These are phyloP conservation scores for Cutaneotrichosporon cutaneum DNA, from an alignment of 1,284 basidiomycete genomes.

Conservation along the genomic window DNA sequence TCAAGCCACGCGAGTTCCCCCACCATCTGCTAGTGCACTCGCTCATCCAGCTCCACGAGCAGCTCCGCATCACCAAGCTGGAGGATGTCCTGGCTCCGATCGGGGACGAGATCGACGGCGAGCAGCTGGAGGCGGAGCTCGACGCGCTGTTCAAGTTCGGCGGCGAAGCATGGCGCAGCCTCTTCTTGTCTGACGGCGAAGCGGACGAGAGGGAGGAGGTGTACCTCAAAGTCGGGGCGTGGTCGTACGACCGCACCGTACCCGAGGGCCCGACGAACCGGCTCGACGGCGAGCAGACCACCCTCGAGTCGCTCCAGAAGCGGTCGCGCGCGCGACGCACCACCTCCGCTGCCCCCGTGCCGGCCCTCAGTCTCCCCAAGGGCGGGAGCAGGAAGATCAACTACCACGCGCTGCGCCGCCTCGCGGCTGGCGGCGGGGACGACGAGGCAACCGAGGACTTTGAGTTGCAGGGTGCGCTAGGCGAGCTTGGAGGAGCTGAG, in stretches of 20 bases:
- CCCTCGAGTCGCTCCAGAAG: background rate
- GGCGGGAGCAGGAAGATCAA: conserved; percentile 13
- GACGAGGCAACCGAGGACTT: background rate
- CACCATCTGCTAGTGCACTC: conserved; percentile 34
- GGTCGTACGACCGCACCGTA: conserved; percentile 6
- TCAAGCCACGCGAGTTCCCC: conserved; percentile 36
- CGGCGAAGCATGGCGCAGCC: conserved; percentile 12
- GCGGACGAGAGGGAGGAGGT: conserved; percentile 7
- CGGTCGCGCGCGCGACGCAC: background rate
- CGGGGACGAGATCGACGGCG: background rate
- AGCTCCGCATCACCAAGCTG: conserved; percentile 13
- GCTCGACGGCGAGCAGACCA: background rate
- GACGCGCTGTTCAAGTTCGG: conserved; percentile 20
- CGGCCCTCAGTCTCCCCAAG: background rate
- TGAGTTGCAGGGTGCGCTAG: background rate
- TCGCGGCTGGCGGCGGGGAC: conserved; percentile 1
- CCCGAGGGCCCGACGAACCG: conserved; percentile 8
- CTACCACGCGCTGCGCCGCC: conserved; percentile 3
- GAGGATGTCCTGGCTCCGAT: conserved; percentile 9
- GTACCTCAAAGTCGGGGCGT: conserved; percentile 8
- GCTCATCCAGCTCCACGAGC: conserved; percentile 14
- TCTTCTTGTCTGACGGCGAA: conserved; percentile 10
- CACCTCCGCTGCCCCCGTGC: background rate
- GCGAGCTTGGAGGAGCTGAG: background rate
- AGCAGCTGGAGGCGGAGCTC: conserved; percentile 25